These are phyloP conservation scores for Penicillium silybi DNA, from an alignment of 495 filamentous ascomycete species.

Conservation along the genomic window DNA sequence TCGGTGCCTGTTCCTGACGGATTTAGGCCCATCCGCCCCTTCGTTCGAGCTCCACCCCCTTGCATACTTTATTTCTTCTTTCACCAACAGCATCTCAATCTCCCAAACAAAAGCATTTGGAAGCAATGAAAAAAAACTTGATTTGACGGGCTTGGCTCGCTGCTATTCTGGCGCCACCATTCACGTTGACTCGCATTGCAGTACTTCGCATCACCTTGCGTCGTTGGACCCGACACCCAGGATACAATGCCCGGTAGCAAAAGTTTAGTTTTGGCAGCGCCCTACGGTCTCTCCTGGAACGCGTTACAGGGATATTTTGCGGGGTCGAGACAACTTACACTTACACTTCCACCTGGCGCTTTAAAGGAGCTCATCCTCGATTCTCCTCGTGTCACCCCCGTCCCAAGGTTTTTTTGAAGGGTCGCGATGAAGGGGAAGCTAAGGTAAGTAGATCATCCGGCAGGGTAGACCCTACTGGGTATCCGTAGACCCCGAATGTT, in stretches of 20 bases:
- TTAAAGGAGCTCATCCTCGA: slow-evolving; percentile 3
- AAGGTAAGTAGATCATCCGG: not conserved
- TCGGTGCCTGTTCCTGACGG: slow-evolving; percentile 2
- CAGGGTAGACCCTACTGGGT: too few relatives aligned
- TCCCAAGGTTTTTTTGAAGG: not conserved
- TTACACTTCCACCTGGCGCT: not conserved
- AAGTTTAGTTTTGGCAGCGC: slow-evolving; percentile 9
- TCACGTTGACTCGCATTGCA: slow-evolving; percentile 24
- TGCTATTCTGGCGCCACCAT: not conserved
- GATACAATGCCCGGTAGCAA: slow-evolving; percentile 11
- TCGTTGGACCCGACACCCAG: slow-evolving; percentile 17
- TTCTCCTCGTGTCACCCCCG: slow-evolving; percentile 11
- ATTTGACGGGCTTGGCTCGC: not conserved
- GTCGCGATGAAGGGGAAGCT: slow-evolving; percentile 4
- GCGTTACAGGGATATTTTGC: not conserved
- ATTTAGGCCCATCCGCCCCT: not conserved
- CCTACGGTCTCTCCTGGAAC: not conserved
- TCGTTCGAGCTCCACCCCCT: slow-evolving; percentile 16
- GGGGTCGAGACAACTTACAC: not conserved
- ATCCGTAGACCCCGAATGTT: not conserved
- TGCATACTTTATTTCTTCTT: slow-evolving; percentile 10
- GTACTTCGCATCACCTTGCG: slow-evolving; percentile 20
- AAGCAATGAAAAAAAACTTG: not conserved
- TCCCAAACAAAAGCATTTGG: not conserved
- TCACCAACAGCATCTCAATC: slow-evolving; percentile 6